Conservation (phyloP, 2,329 filamentous ascomycete species). For the Calonectria montana region DNA sequence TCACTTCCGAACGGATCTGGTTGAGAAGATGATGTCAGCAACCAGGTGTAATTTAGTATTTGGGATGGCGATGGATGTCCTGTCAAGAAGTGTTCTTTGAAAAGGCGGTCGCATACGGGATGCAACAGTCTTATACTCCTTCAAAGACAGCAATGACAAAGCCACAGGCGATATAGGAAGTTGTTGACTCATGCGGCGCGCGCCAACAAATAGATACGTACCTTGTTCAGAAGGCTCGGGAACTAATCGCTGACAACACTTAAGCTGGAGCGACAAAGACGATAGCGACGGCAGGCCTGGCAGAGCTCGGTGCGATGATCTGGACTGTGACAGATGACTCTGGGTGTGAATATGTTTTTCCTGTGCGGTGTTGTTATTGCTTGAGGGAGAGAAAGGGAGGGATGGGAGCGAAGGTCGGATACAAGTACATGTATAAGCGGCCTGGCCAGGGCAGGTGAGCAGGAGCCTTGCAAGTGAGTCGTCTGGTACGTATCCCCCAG, state of each 20-base stretch:
- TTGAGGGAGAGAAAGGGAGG: slow-evolving; percentile 53
- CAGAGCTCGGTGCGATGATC: slow-evolving; percentile 66
- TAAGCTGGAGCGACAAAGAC: slow-evolving; percentile 39
- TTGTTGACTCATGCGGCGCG: slow-evolving; percentile 38
- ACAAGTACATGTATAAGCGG: slow-evolving; percentile 40
- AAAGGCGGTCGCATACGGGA: neutral
- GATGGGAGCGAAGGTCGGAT: slow-evolving; percentile 46
- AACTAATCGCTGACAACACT: slow-evolving; percentile 41
- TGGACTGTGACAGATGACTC: slow-evolving; percentile 71
- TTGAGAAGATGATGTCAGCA: slow-evolving; percentile 31
- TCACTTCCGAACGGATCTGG: slow-evolving; percentile 61
- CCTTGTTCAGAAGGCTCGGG: slow-evolving; percentile 46
- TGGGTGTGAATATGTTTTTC: slow-evolving; percentile 64
- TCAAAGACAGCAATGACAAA: slow-evolving; percentile 18
- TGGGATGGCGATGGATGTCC: neutral
- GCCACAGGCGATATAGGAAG: slow-evolving; percentile 25
- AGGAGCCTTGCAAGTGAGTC: slow-evolving; percentile 38
- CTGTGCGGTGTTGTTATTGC: slow-evolving; percentile 63
- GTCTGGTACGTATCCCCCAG: slow-evolving; percentile 36
- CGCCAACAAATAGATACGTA: slow-evolving; percentile 42
- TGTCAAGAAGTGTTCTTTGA: neutral
- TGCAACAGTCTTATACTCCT: slow-evolving; percentile 24
- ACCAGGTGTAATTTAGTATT: slow-evolving; percentile 11
- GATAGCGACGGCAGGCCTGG: slow-evolving; percentile 45
- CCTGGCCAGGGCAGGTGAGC: slow-evolving; percentile 37